Conservation (phyloP, 768 basidiomycete species). For the Mycena crocata region DNA sequence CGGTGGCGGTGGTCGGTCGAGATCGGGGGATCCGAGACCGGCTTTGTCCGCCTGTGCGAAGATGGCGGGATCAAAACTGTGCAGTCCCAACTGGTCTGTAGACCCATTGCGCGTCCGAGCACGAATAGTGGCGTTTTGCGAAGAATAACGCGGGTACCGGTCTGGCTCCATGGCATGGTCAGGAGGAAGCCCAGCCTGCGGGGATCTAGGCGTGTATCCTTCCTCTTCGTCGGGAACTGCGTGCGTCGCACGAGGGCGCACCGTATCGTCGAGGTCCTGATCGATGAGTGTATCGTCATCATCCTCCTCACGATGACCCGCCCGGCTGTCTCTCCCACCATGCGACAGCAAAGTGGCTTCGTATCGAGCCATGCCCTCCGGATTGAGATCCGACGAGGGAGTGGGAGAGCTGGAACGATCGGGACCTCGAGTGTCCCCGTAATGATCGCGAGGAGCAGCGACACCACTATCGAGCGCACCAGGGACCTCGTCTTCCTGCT, state of each 20-base stretch:
- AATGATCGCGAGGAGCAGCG: slow-evolving; percentile 41
- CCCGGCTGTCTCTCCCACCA: slow-evolving; percentile 52
- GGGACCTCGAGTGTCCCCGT: slow-evolving; percentile 46
- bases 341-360: slow-evolving; percentile 44
- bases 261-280: slow-evolving; percentile 46
- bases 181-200: slow-evolving; percentile 69
- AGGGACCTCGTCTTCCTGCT: slow-evolving; percentile 72
- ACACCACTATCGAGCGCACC: slow-evolving; percentile 46
- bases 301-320: slow-evolving; percentile 55
- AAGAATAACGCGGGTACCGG: slow-evolving; percentile 40
- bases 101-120: slow-evolving; percentile 67
- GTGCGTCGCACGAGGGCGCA: slow-evolving; percentile 45
- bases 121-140: slow-evolving; percentile 52
- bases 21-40: slow-evolving; percentile 23
- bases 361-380: slow-evolving; percentile 54
- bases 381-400: slow-evolving; percentile 66
- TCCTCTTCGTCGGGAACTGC: slow-evolving; percentile 63
- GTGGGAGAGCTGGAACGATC: slow-evolving; percentile 57
- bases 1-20: slow-evolving; percentile 40
- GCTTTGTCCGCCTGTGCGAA: slow-evolving; percentile 54
- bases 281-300: slow-evolving; percentile 61
- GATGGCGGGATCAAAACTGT: slow-evolving; percentile 67
- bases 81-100: slow-evolving; percentile 72
- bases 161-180: slow-evolving; percentile 41
- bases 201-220: slow-evolving; percentile 76